phyloP scores from a whole-genome alignment of 768 basidiomycete species.

The Psilocybe subaeruginosa region DNA sequence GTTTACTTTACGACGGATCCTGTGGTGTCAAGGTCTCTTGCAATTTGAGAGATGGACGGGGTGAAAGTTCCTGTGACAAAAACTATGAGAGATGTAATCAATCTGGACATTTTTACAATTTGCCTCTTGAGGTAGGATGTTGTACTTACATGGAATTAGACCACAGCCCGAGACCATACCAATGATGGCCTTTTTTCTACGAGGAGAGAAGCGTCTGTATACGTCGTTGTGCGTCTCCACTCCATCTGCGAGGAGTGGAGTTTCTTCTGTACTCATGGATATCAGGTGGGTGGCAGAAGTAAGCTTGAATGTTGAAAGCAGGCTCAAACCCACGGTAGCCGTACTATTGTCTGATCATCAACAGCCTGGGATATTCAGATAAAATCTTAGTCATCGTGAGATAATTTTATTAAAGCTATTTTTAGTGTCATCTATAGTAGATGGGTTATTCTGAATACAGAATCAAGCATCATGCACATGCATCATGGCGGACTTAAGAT shows the following conservation, averaged over 20 bases:
- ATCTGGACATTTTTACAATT: neutral
- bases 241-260: constrained; percentile 30
- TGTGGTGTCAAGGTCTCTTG: constrained; percentile 62
- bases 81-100: constrained; percentile 39
- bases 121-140: no score
- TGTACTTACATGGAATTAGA: constrained; percentile 57
- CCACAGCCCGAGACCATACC: constrained; percentile 63
- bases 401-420: no score
- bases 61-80: constrained; percentile 73
- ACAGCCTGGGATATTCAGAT: no score
- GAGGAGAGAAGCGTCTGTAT: constrained; percentile 60
- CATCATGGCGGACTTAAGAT: neutral
- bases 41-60: constrained; percentile 75
- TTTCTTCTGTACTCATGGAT: constrained; percentile 29
- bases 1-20: constrained; percentile 58
- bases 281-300: neutral
- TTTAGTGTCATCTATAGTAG: no score
- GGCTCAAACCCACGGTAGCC: no score
- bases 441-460: no score
- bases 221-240: constrained; percentile 33
- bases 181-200: constrained; percentile 57
- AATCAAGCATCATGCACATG: no score
- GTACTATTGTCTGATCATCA: no score
- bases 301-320: no score
- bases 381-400: neutral